A percentile compares a stretch with the other conserved stretches of the same genome.
Conservation (phyloP, 768 basidiomycete species). For the Boletus speciosus region DNA sequence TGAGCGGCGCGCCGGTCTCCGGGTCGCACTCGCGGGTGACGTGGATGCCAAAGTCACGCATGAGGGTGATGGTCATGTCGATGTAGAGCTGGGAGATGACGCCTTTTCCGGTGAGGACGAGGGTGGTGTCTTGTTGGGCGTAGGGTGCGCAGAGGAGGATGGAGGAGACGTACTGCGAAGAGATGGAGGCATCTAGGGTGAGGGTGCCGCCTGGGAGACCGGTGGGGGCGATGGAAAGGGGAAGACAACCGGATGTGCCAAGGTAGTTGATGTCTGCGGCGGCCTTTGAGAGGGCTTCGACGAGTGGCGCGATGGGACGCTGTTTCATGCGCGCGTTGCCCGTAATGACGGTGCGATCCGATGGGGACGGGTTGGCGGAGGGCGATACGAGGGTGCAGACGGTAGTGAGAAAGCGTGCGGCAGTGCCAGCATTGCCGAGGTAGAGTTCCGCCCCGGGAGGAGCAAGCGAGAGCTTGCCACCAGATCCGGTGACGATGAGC, state of each 20-base stretch:
- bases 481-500: constrained; percentile 85
- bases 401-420: constrained; percentile 94
- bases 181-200: constrained; percentile 88
- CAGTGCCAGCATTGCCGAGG: constrained; percentile 96
- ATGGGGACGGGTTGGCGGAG: constrained; percentile 31
- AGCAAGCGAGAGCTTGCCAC: constrained; percentile 76
- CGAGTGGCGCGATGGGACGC: constrained; percentile 92
- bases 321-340: constrained; percentile 99
- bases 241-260: constrained; percentile 81
- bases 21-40: constrained; percentile 66
- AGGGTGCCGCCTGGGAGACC: constrained; percentile 83
- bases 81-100: constrained; percentile 99
- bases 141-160: constrained; percentile 97
- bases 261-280: constrained; percentile 75
- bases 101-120: constrained; percentile 88
- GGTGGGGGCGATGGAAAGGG: constrained; percentile 77
- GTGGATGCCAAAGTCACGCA: constrained; percentile 84
- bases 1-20: constrained; percentile 55
- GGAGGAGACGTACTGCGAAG: constrained; percentile 97
- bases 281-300: constrained; percentile 82
- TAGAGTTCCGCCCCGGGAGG: constrained; percentile 83
- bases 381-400: constrained; percentile 85
- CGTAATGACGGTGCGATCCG: constrained; percentile 74
- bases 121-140: constrained; percentile 73
- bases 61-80: constrained; percentile 99